Base-by-base conservation (phyloP, 805 yeast species). In the Kazachstania martiniae region DNA sequence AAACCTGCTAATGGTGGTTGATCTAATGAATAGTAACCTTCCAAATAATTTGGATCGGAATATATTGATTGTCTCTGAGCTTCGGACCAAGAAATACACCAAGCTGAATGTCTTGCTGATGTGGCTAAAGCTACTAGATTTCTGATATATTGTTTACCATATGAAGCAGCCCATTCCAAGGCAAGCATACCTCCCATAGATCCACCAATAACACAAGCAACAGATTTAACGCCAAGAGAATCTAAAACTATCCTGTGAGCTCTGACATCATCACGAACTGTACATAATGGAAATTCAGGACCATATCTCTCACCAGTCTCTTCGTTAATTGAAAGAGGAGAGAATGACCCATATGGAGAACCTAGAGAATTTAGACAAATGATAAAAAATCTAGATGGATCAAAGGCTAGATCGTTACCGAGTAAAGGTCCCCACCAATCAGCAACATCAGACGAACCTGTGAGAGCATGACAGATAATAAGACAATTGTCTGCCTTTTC, bases 341-440 rank as follows among this genome's bases (percentile, higher is more conserved):
- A 83, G 15, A 93, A 89, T 4, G 94, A 76, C 1, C 98, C 98
- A 49, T 91, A 91, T 0, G 98, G 98, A 0, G 95, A 84, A 0
- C 97, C 97, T 39, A 91, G 66, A n/a, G 94, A 79, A 53, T 91
- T 89, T 36, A 89, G 60, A 53, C 98, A 89, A 12, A 91, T 68
- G 28, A 91, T 74, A 55, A 84, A 84, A 55, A 78, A 91, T 42
- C 81, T 70, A 0, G 86, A 65, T 0, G 96, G 94, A 58, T 91
- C 98, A 57, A 91, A 85, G 1, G 97, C 93, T 31, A 43, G 34
- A 36, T 77, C 71, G 10, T 74, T 81, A 1, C 97, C 98, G 18
- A 91, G 61, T 16, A 91, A 58, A 0, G 97, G 96, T 0, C 97
- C 96, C 98, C 98, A 91, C 98, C 98, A 91, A 49, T 91, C 98